Conservation (phyloP, 2,329 filamentous ascomycete species). For the Endothia cerciana region DNA sequence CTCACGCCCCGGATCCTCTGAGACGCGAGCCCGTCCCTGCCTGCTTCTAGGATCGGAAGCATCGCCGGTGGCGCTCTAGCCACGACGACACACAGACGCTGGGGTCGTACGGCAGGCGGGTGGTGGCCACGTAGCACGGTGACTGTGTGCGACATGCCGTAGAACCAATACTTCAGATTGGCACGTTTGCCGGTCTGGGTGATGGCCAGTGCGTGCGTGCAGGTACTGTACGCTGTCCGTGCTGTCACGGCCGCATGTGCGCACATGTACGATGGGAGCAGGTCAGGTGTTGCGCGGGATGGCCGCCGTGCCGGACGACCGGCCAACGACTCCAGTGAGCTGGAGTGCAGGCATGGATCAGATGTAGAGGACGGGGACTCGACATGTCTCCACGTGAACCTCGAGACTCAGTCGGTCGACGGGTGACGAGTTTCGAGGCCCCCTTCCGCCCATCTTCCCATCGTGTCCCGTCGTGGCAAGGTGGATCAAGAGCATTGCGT, state of each 20-base stretch:
- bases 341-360: too few relatives aligned
- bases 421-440: too few relatives aligned
- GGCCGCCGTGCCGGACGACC: not conserved
- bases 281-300: slow-evolving; percentile 12
- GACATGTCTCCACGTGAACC: too few relatives aligned
- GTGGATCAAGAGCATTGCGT: too few relatives aligned
- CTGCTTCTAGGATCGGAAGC: not conserved
- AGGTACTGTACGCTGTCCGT: not conserved
- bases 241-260: slow-evolving; percentile 1
- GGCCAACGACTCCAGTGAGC: not conserved
- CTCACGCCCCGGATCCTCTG: not conserved
- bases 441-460: too few relatives aligned
- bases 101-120: slow-evolving; percentile 10
- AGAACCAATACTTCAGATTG: slow-evolving; percentile 15
- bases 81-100: not conserved
- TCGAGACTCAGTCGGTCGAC: too few relatives aligned
- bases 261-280: slow-evolving; percentile 12
- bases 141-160: slow-evolving; percentile 12
- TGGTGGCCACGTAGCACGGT: not conserved
- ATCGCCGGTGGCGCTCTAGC: not conserved
- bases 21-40: too few relatives aligned
- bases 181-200: too few relatives aligned
- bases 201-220: not conserved
- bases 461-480: too few relatives aligned
- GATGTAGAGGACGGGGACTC: too few relatives aligned